These are phyloP conservation scores for Aeschynomene evenia DNA, from an alignment of 306 rosid species.

Conservation along the genomic window DNA sequence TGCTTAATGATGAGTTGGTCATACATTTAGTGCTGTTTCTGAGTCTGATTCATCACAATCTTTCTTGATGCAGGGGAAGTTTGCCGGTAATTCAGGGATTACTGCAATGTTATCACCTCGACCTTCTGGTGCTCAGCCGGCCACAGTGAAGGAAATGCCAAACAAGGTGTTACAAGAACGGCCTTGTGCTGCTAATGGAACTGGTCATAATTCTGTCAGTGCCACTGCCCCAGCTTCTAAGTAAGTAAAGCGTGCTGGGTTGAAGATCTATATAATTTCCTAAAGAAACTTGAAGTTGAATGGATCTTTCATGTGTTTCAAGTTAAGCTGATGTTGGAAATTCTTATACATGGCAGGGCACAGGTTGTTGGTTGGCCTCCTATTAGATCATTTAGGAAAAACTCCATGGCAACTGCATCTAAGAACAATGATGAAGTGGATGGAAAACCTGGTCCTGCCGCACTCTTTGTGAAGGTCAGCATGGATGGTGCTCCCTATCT, in stretches of 20 bases:
- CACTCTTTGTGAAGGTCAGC: slow-evolving; percentile 93
- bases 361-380: slow-evolving; percentile 99
- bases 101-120: slow-evolving; percentile 61
- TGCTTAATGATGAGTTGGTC: slow-evolving; percentile 34
- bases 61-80: slow-evolving; percentile 63
- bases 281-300: background rate
- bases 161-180: slow-evolving; percentile 62
- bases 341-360: slow-evolving; percentile 55
- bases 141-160: slow-evolving; percentile 52
- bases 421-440: slow-evolving; percentile 91
- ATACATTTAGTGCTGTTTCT: slow-evolving; percentile 35
- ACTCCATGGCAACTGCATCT: slow-evolving; percentile 67
- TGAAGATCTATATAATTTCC: background rate
- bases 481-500: slow-evolving; percentile 99
- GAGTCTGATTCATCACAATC: slow-evolving; percentile 37
- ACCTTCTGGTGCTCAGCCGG: slow-evolving; percentile 60
- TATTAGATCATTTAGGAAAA: slow-evolving; percentile 85
- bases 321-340: background rate
- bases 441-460: slow-evolving; percentile 75
- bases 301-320: background rate
- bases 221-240: slow-evolving; percentile 77
- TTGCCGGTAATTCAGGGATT: slow-evolving; percentile 55
- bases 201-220: slow-evolving; percentile 44
- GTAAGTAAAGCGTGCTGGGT: slow-evolving; percentile 48
- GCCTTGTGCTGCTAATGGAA: slow-evolving; percentile 56